These are phyloP conservation scores for Tylopilus orsonianus DNA, from an alignment of 1,284 basidiomycete genomes.

Conservation along the genomic window DNA sequence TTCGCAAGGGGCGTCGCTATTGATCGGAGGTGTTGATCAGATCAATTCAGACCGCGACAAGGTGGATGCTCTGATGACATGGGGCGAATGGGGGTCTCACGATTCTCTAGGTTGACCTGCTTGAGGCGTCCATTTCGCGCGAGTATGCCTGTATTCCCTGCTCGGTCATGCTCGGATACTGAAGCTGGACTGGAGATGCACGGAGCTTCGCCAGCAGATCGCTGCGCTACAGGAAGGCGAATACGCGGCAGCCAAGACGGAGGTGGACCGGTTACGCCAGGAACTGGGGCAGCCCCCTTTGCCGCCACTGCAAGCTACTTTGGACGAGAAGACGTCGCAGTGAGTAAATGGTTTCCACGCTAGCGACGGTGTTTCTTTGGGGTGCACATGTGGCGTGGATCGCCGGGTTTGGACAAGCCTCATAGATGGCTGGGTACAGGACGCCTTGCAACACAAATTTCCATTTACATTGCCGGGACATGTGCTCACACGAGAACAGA, in stretches of 20 bases:
- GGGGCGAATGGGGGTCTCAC: slow-evolving; percentile 8
- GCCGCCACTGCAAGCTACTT: slow-evolving; percentile 63
- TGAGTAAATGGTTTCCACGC: slow-evolving; percentile 40
- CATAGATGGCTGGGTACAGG: not conserved
- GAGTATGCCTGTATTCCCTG: slow-evolving; percentile 47
- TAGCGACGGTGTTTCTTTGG: slow-evolving; percentile 2
- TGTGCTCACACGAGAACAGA: slow-evolving; percentile 20
- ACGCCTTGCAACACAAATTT: slow-evolving; percentile 3
- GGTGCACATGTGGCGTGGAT: slow-evolving; percentile 9
- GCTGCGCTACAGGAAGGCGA: slow-evolving; percentile 67
- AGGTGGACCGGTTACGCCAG: slow-evolving; percentile 69
- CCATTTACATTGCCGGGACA: slow-evolving; percentile 13
- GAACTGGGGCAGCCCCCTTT: slow-evolving; percentile 74
- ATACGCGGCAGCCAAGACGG: slow-evolving; percentile 66
- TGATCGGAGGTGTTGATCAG: slow-evolving; percentile 36
- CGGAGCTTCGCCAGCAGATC: slow-evolving; percentile 64
- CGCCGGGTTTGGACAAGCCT: slow-evolving; percentile 3
- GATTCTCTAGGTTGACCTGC: slow-evolving; percentile 48
- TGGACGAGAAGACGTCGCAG: slow-evolving; percentile 74
- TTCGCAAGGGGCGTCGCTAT: slow-evolving; percentile 2
- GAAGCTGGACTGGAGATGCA: slow-evolving; percentile 46
- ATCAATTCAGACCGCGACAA: slow-evolving; percentile 79
- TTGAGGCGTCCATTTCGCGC: slow-evolving; percentile 52
- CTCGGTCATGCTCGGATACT: slow-evolving; percentile 11
- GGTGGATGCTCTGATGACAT: slow-evolving; percentile 36